Evolutionary conservation across 2,329 filamentous ascomycete species (phyloP), one percentile per base, ranked within the genome.

Genomic region (Thelonectria blattea): DNA sequence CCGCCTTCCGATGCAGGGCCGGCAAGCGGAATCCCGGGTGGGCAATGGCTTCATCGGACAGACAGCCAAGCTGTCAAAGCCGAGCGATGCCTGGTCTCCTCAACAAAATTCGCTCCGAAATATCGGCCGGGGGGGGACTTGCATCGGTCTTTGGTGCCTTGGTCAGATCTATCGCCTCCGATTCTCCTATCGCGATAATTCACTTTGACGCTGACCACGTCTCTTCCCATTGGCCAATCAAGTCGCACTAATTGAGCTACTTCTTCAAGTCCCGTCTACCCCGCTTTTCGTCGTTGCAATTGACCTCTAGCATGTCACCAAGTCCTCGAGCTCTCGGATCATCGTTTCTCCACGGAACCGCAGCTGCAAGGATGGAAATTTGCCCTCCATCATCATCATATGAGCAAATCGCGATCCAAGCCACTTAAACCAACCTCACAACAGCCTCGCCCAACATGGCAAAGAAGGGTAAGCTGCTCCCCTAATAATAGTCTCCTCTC

Each of bases 311-410:
- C 22, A 10, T 18, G 22, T 3, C 39, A 30, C 37, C 58, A 66
- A 32, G 20, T 51, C 57, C 58, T 57, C 51, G 52, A 54, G 11
- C 48, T 42, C 3, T 9, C 68, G 68, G 68, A 50, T 12, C 52
- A 58, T 68, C 48, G 56, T 71, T 71, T 62, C 50, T 50, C 68
- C 68, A 67, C 8, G 9, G 1, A 11, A 10, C 63, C 54, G 50
- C 45, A 61, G 58, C 64, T 20, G 55, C 58, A 15, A 41, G 22
- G 56, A 58, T 49, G 68, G 64, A 71, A 71, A 71, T 70, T 71
- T 70, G 62, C 60, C 57, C 63, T 47, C 39, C 59, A 62, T 43
- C 60, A 62, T 43, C 60, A 60, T 60, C 58, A 61, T 54, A 60
- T 58, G 51, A 41, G 55, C 27, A 43, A 48, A 48, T 50, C 50